phyloP scores from a whole-genome alignment of 2,329 filamentous ascomycete species.

The Monilinia vaccinii-corymbosi region DNA sequence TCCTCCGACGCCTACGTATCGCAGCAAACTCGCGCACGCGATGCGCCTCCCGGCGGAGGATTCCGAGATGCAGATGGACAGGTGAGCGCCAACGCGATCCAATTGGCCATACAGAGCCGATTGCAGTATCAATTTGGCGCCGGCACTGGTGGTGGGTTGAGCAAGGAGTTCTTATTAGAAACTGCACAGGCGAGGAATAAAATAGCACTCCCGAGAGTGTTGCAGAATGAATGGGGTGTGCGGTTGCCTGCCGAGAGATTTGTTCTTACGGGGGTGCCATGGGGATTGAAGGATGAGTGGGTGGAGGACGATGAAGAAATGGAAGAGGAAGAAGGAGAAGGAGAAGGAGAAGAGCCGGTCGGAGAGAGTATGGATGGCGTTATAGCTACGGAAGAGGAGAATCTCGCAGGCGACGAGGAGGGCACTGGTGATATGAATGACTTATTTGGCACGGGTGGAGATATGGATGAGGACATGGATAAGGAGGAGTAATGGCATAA shows the following conservation, averaged over 20 bases:
- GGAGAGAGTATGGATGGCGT: slow-evolving; percentile 33
- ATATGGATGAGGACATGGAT: slow-evolving; percentile 34
- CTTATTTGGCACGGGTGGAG: slow-evolving; percentile 25
- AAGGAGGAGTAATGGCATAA: slow-evolving; percentile 30
- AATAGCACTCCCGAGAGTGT: slow-evolving; percentile 52
- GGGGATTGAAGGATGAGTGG: slow-evolving; percentile 54
- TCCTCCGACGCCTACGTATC: slow-evolving; percentile 57
- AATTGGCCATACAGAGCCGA: slow-evolving; percentile 62
- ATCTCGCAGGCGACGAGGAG: slow-evolving; percentile 27
- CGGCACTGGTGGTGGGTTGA: slow-evolving; percentile 41
- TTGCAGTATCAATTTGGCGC: slow-evolving; percentile 61
- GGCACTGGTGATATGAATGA: slow-evolving; percentile 10
- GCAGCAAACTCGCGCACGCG: slow-evolving; percentile 28
- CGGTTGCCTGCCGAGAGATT: slow-evolving; percentile 59
- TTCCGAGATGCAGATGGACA: slow-evolving; percentile 29
- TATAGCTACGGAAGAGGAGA: slow-evolving; percentile 31
- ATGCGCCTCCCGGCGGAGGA: slow-evolving; percentile 27
- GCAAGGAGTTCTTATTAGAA: slow-evolving; percentile 70
- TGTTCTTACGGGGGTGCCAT: slow-evolving; percentile 55
- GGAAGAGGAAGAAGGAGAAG: slow-evolving; percentile 28
- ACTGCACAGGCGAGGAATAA: slow-evolving; percentile 64
- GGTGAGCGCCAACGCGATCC: slow-evolving; percentile 57
- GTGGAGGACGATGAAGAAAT: slow-evolving; percentile 39
- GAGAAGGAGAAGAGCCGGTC: slow-evolving; percentile 18
- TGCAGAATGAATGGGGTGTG: slow-evolving; percentile 58